Conservation (phyloP, 352 stramenopile genomes). For the Phytopythium aichiense region DNA sequence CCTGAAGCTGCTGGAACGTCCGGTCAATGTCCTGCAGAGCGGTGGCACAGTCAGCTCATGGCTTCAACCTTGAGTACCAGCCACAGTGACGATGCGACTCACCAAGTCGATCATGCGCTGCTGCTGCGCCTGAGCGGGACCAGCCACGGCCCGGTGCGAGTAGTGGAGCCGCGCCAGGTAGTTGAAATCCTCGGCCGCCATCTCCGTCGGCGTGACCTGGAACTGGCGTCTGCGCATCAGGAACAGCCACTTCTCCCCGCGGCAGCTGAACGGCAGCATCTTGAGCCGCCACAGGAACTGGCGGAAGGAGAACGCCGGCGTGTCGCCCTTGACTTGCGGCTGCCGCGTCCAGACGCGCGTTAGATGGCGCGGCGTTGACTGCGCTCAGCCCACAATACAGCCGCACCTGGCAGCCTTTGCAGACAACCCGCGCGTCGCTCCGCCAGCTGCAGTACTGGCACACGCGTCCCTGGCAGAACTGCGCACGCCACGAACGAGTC, state of each 20-base stretch:
- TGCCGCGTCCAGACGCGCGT: neutral
- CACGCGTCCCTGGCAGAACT: constrained; percentile 35
- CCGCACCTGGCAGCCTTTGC: constrained; percentile 32
- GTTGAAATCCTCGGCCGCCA: constrained; percentile 31
- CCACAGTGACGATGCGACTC: neutral
- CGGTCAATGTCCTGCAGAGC: constrained; percentile 33
- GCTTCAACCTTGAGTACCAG: neutral
- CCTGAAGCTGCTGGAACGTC: constrained; percentile 40
- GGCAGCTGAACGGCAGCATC: constrained; percentile 38
- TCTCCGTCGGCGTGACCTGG: constrained; percentile 19
- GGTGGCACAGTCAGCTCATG: neutral
- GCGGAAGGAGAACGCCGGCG: constrained; percentile 37
- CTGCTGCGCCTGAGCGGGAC: constrained; percentile 20
- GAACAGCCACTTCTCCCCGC: constrained; percentile 49
- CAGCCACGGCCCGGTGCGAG: constrained; percentile 6
- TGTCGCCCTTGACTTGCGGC: constrained; percentile 28
- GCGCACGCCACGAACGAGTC: constrained; percentile 4
- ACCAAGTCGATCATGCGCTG: constrained; percentile 39
- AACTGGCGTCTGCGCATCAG: constrained; percentile 33
- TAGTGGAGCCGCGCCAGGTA: constrained; percentile 15
- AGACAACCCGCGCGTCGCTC: constrained; percentile 21
- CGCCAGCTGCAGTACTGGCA: constrained; percentile 45
- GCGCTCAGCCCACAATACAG: no score
- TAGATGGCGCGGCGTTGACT: neutral
- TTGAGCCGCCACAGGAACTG: constrained; percentile 46